Evolutionary conservation across 225 moss, liverwort and hornwort genomes (phyloP).

Genomic region (Pseudisothecium myosuroides): DNA sequence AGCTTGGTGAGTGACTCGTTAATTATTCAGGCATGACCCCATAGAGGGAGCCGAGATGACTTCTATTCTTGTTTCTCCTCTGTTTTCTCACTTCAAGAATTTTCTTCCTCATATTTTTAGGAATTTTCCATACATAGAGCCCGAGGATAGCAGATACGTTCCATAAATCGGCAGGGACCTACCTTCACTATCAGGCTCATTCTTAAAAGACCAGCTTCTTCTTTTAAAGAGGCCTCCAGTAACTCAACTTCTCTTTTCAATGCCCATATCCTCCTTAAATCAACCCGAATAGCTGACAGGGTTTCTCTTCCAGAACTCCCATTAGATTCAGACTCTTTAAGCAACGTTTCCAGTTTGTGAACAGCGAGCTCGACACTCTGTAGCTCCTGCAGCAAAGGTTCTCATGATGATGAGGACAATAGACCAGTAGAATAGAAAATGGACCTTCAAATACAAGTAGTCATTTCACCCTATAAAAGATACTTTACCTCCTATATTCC

Average conservation of each 20-base stretch:
- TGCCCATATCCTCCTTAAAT: constrained; percentile 48
- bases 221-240: constrained; percentile 40
- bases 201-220: constrained; percentile 34
- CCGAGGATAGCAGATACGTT: neutral
- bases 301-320: constrained; percentile 17
- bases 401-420: neutral
- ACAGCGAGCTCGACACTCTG: constrained; percentile 44
- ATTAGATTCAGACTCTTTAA: constrained; percentile 44
- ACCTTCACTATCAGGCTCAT: constrained; percentile 26
- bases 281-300: constrained; percentile 26
- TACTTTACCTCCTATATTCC: neutral
- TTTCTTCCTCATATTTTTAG: neutral
- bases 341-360: constrained; percentile 33
- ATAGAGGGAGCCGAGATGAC: neutral
- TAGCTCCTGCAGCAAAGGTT: constrained; percentile 42
- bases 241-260: constrained; percentile 50
- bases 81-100: neutral
- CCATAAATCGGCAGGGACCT: neutral
- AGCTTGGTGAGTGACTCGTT: neutral
- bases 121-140: neutral
- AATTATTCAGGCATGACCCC: neutral
- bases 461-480: neutral
- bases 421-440: neutral
- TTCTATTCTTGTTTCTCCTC: neutral
- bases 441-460: neutral